These are phyloP conservation scores for Umbelopsis sp. DNA, from an alignment of 371 early-diverging fungal genomes.

Conservation along the genomic window DNA sequence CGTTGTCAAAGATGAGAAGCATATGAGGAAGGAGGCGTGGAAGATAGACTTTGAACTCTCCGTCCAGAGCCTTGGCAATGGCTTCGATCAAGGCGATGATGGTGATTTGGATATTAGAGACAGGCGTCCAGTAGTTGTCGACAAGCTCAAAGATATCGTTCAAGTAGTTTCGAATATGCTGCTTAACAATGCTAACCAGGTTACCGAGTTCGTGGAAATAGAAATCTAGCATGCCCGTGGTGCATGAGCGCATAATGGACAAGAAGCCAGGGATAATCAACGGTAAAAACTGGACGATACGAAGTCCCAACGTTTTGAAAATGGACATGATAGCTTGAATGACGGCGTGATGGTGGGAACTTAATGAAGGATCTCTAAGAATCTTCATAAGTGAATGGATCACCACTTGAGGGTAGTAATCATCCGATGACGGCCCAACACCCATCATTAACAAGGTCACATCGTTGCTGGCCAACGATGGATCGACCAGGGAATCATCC, in stretches of 20 bases:
- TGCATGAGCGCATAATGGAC: constrained; percentile 78
- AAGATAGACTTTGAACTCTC: constrained; percentile 86
- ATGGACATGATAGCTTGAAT: constrained; percentile 93
- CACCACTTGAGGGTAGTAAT: constrained; percentile 88
- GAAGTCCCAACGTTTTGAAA: constrained; percentile 88
- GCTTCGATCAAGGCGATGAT: constrained; percentile 84
- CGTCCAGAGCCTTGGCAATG: constrained; percentile 85
- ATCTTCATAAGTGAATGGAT: constrained; percentile 91
- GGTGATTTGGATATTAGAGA: constrained; percentile 76
- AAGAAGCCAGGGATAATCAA: constrained; percentile 70
- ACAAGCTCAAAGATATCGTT: constrained; percentile 82
- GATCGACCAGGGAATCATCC: constrained; percentile 60
- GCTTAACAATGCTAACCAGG: constrained; percentile 87
- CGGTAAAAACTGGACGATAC: constrained; percentile 83
- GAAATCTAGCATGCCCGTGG: constrained; percentile 80
- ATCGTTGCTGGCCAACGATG: constrained; percentile 63
- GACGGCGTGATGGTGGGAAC: constrained; percentile 84
- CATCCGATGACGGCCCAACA: constrained; percentile 77
- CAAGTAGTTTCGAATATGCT: constrained; percentile 86
- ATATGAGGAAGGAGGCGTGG: constrained; percentile 69
- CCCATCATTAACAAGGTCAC: constrained; percentile 73
- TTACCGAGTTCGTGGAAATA: constrained; percentile 88
- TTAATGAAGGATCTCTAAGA: constrained; percentile 81
- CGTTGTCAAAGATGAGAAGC: constrained; percentile 81
- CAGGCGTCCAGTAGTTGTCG: constrained; percentile 80